Percentiles rank a stretch among this genome's conserved stretches.
Conservation (phyloP, 192 early-diverging fungal species). For the Ambispora gerdemannii region DNA sequence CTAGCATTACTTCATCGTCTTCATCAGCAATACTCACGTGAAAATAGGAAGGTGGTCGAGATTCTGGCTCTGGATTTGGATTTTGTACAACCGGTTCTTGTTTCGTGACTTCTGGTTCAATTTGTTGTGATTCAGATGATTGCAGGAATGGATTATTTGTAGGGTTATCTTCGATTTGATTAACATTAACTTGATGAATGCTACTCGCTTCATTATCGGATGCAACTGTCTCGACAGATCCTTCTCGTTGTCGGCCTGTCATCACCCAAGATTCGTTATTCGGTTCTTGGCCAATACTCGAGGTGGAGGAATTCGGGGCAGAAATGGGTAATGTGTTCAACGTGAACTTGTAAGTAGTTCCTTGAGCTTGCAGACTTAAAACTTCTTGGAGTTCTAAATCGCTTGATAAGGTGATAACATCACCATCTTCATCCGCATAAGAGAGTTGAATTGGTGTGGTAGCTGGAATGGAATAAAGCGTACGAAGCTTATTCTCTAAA, state of each 20-base stretch:
- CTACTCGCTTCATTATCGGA: background rate
- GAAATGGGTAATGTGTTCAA: background rate
- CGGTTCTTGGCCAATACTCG: background rate
- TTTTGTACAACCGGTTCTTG: background rate
- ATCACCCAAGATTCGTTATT: background rate
- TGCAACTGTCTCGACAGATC: background rate
- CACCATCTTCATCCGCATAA: constrained; percentile 18
- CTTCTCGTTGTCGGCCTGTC: background rate
- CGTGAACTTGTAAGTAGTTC: constrained; percentile 13
- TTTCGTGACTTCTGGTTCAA: background rate
- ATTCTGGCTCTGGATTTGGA: background rate
- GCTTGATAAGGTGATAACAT: constrained; percentile 20
- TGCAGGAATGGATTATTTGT: background rate
- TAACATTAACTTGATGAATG: background rate
- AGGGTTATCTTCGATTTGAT: background rate
- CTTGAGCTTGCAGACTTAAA: background rate
- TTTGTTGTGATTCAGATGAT: background rate
- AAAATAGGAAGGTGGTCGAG: background rate
- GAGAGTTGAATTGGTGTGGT: background rate
- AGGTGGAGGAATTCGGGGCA: background rate
- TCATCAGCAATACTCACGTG: constrained; percentile 2
- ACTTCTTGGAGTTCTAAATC: constrained; percentile 27
- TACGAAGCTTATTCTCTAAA: background rate
- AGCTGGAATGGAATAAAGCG: background rate
- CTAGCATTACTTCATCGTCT: background rate